Evolutionary conservation across 2,329 filamentous ascomycete genomes (phyloP).

Genomic region (Venturia pyrina): DNA sequence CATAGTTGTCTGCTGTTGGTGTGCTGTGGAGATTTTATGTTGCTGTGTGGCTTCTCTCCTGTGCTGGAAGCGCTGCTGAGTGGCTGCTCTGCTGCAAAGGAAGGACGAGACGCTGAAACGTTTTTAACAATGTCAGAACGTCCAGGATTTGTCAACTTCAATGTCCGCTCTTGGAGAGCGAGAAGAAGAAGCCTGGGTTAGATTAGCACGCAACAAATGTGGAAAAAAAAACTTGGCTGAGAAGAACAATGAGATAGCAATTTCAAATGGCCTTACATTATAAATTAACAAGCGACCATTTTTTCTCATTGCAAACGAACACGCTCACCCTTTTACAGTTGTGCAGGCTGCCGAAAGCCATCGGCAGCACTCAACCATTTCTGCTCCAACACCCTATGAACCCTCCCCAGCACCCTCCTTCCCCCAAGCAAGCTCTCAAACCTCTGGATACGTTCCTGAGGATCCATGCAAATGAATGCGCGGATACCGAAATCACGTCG

Average conservation of each 20-base stretch:
- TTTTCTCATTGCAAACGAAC: no score
- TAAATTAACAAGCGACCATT: background rate
- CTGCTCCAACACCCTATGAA: constrained; percentile 4
- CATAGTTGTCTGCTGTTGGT: no score
- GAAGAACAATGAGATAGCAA: background rate
- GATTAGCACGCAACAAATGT: no score
- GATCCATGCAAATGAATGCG: constrained; percentile 10
- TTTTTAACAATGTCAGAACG: no score
- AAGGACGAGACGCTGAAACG: no score
- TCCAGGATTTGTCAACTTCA: no score
- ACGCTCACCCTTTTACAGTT: background rate
- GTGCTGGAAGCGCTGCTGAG: no score
- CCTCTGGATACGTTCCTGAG: constrained; percentile 1
- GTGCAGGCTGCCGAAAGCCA: background rate
- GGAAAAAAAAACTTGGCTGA: background rate
- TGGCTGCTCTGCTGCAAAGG: no score
- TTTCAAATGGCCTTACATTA: background rate
- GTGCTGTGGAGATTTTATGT: no score
- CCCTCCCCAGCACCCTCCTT: background rate
- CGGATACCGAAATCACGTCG: background rate
- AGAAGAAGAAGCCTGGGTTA: no score
- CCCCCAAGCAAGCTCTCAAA: constrained; percentile 10
- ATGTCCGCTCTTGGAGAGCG: no score
- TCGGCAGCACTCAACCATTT: background rate
- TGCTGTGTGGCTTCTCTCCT: no score